These are phyloP conservation scores for Zygotorulaspora sp. DNA, from an alignment of 805 yeast genomes.

Conservation along the genomic window DNA sequence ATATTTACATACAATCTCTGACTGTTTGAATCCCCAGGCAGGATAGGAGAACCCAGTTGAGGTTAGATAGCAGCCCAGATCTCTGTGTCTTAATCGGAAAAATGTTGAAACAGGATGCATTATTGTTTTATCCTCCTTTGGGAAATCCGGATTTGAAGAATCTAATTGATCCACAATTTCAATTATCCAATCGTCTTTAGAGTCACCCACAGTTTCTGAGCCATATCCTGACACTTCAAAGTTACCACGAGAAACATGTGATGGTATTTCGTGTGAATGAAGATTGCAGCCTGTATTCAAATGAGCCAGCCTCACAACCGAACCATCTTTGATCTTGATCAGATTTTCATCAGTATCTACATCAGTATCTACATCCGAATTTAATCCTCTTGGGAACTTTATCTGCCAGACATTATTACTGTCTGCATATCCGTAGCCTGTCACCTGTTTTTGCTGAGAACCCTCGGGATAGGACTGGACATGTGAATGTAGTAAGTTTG, in stretches of 20 bases:
- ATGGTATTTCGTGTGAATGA: constrained; percentile 65
- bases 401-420: constrained; percentile 65
- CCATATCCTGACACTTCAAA: constrained; percentile 75
- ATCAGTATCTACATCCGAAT: constrained; percentile 33
- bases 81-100: constrained; percentile 66
- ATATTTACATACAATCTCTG: constrained; percentile 81
- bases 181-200: constrained; percentile 71
- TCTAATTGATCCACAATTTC: constrained; percentile 62
- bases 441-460: constrained; percentile 70
- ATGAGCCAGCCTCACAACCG: constrained; percentile 58
- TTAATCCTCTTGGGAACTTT: constrained; percentile 45
- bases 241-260: constrained; percentile 53
- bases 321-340: constrained; percentile 49
- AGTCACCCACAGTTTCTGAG: constrained; percentile 57
- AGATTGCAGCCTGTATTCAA: constrained; percentile 58
- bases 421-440: constrained; percentile 75
- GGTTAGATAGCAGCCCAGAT: constrained; percentile 75
- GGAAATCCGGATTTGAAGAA: constrained; percentile 26
- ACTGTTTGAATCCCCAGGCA: constrained; percentile 97
- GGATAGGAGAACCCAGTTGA: constrained; percentile 81
- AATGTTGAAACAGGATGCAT: constrained; percentile 82
- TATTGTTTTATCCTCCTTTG: constrained; percentile 44
- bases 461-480: constrained; percentile 70
- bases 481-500: constrained; percentile 74
- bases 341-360: constrained; percentile 15